A percentile compares a stretch with the other conserved stretches of the same genome.
phyloP scores from a whole-genome alignment of 768 basidiomycete species.

The Lactarius deliciosus region DNA sequence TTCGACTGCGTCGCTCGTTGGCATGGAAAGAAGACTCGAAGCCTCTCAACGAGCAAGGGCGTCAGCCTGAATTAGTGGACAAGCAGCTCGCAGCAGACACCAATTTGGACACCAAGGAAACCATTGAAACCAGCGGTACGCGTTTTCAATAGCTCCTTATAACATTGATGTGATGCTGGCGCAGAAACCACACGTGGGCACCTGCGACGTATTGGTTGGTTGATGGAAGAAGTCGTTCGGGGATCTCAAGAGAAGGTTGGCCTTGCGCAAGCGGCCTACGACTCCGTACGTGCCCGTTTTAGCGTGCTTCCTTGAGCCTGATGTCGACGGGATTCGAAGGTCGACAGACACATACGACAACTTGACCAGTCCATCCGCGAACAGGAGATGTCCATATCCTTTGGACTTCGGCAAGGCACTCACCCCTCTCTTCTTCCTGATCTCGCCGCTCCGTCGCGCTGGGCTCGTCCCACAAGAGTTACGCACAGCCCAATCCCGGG shows the following conservation, averaged over 20 bases:
- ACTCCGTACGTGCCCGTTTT: conserved; percentile 23
- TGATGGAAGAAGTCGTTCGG: conserved; percentile 27
- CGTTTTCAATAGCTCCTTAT: not conserved
- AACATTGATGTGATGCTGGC: not conserved
- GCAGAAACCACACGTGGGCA: conserved; percentile 12
- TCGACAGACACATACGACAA: conserved; percentile 76
- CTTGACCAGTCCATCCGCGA: conserved; percentile 73
- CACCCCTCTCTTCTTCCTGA: conserved; percentile 62
- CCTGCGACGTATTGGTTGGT: conserved; percentile 24
- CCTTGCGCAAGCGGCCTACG: conserved; percentile 29
- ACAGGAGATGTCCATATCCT: conserved; percentile 54
- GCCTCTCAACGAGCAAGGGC: not conserved
- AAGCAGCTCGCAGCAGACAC: not conserved
- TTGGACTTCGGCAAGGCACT: conserved; percentile 54
- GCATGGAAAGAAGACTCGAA: conserved; percentile 2
- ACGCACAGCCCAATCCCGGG: conserved; percentile 45
- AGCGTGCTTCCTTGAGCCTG: no score
- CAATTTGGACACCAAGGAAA: not conserved
- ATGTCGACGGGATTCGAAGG: conserved; percentile 41
- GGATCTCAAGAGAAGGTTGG: conserved; percentile 30
- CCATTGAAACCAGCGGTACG: not conserved
- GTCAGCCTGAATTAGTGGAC: not conserved
- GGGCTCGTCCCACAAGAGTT: conserved; percentile 45
- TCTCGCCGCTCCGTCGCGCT: conserved; percentile 52
- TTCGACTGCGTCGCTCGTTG: conserved; percentile 18